These are phyloP conservation scores for Myrica gale DNA, from an alignment of 306 rosid genomes.

Conservation along the genomic window DNA sequence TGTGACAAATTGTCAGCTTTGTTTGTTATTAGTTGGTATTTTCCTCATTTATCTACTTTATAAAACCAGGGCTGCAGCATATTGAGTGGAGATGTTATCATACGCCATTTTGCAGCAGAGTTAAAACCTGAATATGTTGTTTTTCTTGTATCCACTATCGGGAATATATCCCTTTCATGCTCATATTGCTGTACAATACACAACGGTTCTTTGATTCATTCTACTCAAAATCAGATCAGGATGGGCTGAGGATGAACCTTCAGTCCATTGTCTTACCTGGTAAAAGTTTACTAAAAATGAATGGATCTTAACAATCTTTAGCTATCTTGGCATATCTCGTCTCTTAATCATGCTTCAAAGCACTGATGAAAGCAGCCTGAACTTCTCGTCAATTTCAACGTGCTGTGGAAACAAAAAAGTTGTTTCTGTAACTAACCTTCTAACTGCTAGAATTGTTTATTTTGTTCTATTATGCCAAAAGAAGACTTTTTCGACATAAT, in stretches of 20 bases:
- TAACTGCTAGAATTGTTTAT: neutral
- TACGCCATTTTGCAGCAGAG: conserved; percentile 76
- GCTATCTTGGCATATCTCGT: neutral
- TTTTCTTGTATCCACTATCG: conserved; percentile 47
- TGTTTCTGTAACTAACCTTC: neutral
- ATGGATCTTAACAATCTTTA: neutral
- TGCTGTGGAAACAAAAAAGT: neutral
- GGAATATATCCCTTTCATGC: conserved; percentile 32
- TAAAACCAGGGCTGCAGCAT: conserved; percentile 76
- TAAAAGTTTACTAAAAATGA: neutral
- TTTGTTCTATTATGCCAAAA: neutral
- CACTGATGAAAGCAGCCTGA: no score
- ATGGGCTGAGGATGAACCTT: neutral
- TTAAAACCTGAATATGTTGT: conserved; percentile 71
- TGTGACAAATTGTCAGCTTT: conserved; percentile 17
- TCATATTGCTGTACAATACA: neutral
- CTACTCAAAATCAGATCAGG: conserved; percentile 10
- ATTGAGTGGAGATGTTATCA: conserved; percentile 90
- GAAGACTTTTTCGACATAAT: neutral
- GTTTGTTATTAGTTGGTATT: neutral
- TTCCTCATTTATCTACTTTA: conserved; percentile 1
- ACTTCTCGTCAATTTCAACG: neutral
- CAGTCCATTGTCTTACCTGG: conserved; percentile 6
- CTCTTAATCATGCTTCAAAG: neutral
- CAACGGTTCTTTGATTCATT: neutral